Base-by-base conservation (phyloP, 768 basidiomycete species). In the Suillus alpinus region DNA sequence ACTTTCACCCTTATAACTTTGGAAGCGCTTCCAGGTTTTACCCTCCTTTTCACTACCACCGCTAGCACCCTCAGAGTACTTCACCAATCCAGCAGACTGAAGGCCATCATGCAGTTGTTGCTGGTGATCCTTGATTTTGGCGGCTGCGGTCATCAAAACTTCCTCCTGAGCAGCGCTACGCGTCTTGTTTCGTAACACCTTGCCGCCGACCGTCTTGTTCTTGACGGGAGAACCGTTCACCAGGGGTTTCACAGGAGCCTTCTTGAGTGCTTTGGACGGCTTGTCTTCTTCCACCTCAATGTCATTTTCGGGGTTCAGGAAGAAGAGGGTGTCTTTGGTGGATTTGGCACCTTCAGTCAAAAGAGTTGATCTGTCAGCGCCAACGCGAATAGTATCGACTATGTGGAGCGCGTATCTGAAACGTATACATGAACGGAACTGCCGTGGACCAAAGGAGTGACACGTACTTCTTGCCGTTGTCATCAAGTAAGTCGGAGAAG, bases 1-100 rank as follows among this genome's bases (percentile, higher is more conserved):
- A 14, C 83, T 92, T 69, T 99, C 96, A 37, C 95, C 91, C 75
- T 94, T 94, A 76, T 98, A 99, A 67, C 94, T 96, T 77, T 94
- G 94, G 78, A 96, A 98, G 63, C 88, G 86, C 73, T 95, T 96
- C 90, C 95, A 95, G 14, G 87, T 85, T 73, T 98, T 98, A 40
- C 92, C 93, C 68, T 95, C 89, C 66, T 92, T 94, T 14, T 88
- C 89, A 44, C 83, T 83, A 23, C 79, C 77, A 0, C 85, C 91
- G 37, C 83, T 87, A 7, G 88, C 92, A 59, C 88, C 90, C 67
- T 92, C 92, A 0, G 92, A 90, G 71, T 86, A 97, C 69, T 85
- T 89, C 61, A 88, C 83, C 43, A 98, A 69, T 16, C 96, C 97
- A 46, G 89, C 89, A 2, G 80, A 73, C 68, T 97, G 94, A 47